Evolutionary conservation across 2,329 filamentous ascomycete genomes (phyloP), one percentile per base, ranked within the genome.

Genomic region (Aspergillus sp.): DNA sequence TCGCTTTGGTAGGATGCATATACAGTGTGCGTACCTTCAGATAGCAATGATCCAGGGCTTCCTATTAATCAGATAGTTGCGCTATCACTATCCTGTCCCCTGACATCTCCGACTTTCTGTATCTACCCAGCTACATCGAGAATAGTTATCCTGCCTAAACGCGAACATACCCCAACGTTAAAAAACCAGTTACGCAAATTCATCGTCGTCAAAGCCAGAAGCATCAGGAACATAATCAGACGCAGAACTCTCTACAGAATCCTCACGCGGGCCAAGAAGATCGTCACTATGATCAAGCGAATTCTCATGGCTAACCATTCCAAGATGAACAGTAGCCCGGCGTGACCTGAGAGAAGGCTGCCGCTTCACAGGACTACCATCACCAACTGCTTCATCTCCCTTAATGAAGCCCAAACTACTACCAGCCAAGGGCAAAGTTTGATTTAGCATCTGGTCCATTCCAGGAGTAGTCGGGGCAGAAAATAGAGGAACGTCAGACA

Each of bases 241-340:
- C 4, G 57, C 54, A 27, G 63, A 68, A 27, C 60, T 68, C 17
- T 68, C 64, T 19, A 45, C 12, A 15, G 60, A 48, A 41, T 40
- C 48, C 19, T 52, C 59, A 15, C 27, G 42, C 13, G 54, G 47
- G 3, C 48, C 51, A 4, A 56, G 44, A 0, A 56, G 57, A 6
- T 63, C 61, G n/a, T 63, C 60, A 11, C 34, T 56, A 58, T 66
- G 68, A 8, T 24, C 54, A 17, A 68, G 54, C 57, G 65, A 65
- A 5, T 51, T n/a, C 4, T 4, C 33, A 27, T 53, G 40, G 4
- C 30, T 27, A 5, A 46, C 41, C 30, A 53, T 46, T 9, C 30
- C 30, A 39, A 15, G 12, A 3, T 20, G 1, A 6, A n/a, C 17
- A 5, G 45, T 19, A 19, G 45, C 45, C 5, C 19, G 41, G 4